phyloP scores from a whole-genome alignment of 73 alveolate genomes.

The Effrenium voratum region DNA sequence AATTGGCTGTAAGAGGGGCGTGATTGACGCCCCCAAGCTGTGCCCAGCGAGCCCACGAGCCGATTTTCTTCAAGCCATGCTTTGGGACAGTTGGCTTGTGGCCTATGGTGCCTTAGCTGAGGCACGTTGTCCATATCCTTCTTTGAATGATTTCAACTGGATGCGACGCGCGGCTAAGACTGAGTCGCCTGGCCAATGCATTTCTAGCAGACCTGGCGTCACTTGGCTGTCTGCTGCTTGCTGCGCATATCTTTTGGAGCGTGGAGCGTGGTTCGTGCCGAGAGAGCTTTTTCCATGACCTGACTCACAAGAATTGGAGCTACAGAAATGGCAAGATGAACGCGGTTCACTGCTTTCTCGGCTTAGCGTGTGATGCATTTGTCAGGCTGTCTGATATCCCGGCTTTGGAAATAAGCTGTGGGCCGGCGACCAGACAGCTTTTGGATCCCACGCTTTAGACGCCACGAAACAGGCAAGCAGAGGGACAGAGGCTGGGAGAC shows the following conservation, averaged over 20 bases:
- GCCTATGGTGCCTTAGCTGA: slow-evolving; percentile 27
- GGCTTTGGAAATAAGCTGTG: no score
- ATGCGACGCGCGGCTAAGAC: slow-evolving; percentile 85
- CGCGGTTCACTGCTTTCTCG: no score
- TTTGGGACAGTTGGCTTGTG: no score
- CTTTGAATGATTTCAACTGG: slow-evolving; percentile 83
- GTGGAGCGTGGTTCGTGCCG: slow-evolving; percentile 23
- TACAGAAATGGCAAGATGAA: no score
- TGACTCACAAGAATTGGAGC: no score
- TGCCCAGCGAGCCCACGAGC: slow-evolving; percentile 8
- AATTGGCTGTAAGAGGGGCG: slow-evolving; percentile 19
- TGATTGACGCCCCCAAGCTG: neutral
- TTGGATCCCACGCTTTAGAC: no score
- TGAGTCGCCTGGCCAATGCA: slow-evolving; percentile 36
- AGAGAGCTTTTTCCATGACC: no score
- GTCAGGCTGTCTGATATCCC: no score
- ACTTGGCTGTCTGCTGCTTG: neutral
- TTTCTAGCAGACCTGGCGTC: slow-evolving; percentile 32
- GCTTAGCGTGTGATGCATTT: no score
- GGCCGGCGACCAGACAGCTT: no score
- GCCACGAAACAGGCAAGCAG: no score
- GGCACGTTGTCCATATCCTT: slow-evolving; percentile 85
- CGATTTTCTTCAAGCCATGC: neutral
- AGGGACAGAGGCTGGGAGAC: no score
- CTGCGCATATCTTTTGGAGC: slow-evolving; percentile 41